phyloP scores from a whole-genome alignment of 1,284 basidiomycete species.

The Leccinum angustisporum region DNA sequence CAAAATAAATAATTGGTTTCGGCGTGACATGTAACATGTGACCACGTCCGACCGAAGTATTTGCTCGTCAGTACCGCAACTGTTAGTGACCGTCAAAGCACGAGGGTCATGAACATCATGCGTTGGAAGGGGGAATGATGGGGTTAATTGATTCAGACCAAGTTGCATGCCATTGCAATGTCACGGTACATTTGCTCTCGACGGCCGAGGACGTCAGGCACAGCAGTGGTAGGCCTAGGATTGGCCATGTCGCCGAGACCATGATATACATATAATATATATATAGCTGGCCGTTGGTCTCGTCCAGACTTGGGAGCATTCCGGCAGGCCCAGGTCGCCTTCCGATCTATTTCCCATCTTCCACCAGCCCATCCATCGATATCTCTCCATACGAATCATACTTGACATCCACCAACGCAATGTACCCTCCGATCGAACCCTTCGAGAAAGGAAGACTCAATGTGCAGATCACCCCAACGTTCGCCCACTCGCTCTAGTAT shows the following conservation, averaged over 20 bases:
- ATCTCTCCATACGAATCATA: conserved; percentile 9
- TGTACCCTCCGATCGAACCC: conserved; percentile 65
- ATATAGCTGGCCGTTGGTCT: neutral
- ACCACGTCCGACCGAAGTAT: neutral
- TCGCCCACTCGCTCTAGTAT: conserved; percentile 78
- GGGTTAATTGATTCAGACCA: neutral
- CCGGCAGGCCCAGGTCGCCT: neutral
- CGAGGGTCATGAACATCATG: too few relatives aligned
- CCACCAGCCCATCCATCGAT: conserved; percentile 20
- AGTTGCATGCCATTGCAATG: neutral
- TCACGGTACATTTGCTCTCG: neutral
- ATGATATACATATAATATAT: neutral
- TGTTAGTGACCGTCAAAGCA: too few relatives aligned
- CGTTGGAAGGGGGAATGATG: neutral
- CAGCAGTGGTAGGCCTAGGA: neutral
- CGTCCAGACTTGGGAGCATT: conserved; percentile 16
- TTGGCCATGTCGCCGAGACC: neutral
- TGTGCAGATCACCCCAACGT: conserved; percentile 49
- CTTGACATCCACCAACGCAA: conserved; percentile 18
- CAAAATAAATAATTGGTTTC: neutral
- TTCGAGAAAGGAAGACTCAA: conserved; percentile 68
- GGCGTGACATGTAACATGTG: neutral
- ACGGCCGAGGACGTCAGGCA: neutral
- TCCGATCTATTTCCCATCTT: conserved; percentile 14
- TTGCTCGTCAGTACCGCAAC: too few relatives aligned